Conservation (phyloP, 2,329 filamentous ascomycete species). For the Nectriaceae sp. region DNA sequence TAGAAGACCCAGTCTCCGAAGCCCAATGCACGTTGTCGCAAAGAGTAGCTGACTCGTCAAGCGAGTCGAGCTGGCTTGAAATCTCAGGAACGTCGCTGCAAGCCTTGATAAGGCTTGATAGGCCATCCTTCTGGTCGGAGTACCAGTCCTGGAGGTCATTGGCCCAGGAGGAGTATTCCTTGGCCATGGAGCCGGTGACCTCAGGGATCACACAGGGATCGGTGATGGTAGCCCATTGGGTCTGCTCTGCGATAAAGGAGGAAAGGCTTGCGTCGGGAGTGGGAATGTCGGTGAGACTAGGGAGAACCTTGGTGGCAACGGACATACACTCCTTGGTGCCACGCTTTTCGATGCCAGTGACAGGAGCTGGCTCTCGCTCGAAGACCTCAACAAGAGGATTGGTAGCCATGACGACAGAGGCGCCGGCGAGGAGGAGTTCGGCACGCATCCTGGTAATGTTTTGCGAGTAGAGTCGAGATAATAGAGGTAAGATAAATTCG, state of each 20-base stretch:
- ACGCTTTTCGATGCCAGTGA: no score
- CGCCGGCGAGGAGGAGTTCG: neutral
- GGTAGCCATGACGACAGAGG: neutral
- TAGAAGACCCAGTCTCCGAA: conserved; percentile 9
- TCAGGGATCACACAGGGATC: conserved; percentile 26
- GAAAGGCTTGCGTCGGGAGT: conserved; percentile 17
- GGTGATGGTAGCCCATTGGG: conserved; percentile 18
- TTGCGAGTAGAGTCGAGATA: no score
- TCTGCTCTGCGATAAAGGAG: conserved; percentile 22
- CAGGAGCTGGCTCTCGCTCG: no score
- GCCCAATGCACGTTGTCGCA: conserved; percentile 16
- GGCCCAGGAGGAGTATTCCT: conserved; percentile 28
- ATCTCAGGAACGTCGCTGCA: conserved; percentile 32
- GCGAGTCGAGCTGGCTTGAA: conserved; percentile 5
- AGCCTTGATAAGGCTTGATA: conserved; percentile 23
- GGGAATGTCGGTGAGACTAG: conserved; percentile 22
- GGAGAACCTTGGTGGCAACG: conserved; percentile 18
- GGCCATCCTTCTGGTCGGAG: conserved; percentile 11
- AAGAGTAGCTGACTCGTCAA: conserved; percentile 1
- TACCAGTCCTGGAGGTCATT: conserved; percentile 25
- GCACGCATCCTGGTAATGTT: neutral
- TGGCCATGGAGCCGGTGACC: conserved; percentile 28
- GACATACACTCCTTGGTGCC: neutral
- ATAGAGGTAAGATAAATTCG: no score
- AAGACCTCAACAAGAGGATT: neutral